A percentile compares a stretch with the other conserved stretches of the same genome.
Conservation (phyloP, 805 yeast genomes). For the Ogataea degrootiae region DNA sequence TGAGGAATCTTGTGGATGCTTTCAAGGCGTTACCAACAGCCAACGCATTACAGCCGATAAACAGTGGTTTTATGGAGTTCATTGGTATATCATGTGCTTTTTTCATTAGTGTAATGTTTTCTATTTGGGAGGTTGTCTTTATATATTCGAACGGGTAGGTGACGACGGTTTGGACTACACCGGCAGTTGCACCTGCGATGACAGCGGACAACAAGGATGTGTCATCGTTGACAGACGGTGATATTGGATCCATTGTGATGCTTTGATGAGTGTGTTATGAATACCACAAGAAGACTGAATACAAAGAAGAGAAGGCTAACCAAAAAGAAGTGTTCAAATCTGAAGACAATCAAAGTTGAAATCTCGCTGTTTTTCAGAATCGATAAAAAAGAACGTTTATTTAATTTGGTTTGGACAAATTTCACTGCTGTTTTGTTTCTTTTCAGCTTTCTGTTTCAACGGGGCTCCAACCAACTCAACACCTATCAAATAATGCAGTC, state of each 20-base stretch:
- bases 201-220: constrained; percentile 52
- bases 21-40: constrained; percentile 72
- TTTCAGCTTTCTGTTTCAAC: too few species aligned
- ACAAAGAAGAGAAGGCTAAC: too few species aligned
- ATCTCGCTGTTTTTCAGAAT: too few species aligned
- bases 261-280: too few species aligned
- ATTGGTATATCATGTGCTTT: constrained; percentile 32
- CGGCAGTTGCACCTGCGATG: constrained; percentile 58
- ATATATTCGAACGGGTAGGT: constrained; percentile 71
- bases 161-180: constrained; percentile 54
- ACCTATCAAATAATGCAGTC: background rate
- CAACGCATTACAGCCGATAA: constrained; percentile 68
- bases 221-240: constrained; percentile 19
- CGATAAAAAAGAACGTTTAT: too few species aligned
- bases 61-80: constrained; percentile 28
- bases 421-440: too few species aligned
- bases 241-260: constrained; percentile 21
- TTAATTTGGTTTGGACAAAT: too few species aligned
- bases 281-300: too few species aligned
- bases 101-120: constrained; percentile 32
- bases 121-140: constrained; percentile 61
- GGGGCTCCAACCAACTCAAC: background rate
- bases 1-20: constrained; percentile 65
- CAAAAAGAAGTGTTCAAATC: too few species aligned
- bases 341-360: too few species aligned